Percentiles rank a stretch among this genome's conserved stretches.
Evolutionary conservation across 768 basidiomycete genomes (phyloP).

Genomic region (Suillus luteus): DNA sequence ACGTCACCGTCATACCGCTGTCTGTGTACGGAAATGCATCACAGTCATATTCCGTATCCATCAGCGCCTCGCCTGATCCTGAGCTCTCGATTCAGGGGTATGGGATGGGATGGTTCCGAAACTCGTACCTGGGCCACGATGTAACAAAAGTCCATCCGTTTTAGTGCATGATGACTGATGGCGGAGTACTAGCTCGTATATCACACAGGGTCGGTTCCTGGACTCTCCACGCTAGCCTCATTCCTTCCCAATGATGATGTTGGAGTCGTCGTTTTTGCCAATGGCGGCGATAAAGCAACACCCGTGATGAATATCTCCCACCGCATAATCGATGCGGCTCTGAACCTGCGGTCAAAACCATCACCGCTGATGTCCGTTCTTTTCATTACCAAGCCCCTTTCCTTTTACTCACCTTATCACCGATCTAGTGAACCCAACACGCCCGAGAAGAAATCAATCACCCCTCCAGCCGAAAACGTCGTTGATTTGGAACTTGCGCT

Average conservation of each 20-base stretch:
- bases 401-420: background rate
- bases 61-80: conserved; percentile 14
- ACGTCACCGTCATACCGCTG: conserved; percentile 36
- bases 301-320: conserved; percentile 14
- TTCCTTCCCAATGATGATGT: conserved; percentile 40
- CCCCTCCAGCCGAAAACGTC: background rate
- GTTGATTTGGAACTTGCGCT: conserved; percentile 15
- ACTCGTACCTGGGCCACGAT: conserved; percentile 42
- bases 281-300: conserved; percentile 24
- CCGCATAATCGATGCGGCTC: conserved; percentile 28
- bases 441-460: background rate
- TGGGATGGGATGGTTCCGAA: conserved; percentile 45
- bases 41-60: conserved; percentile 30
- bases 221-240: conserved; percentile 32
- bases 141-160: conserved; percentile 24
- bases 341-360: conserved; percentile 13
- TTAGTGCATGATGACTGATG: background rate
- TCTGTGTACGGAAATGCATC: conserved; percentile 33
- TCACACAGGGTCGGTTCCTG: conserved; percentile 38
- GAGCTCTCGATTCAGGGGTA: conserved; percentile 38
- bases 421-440: background rate
- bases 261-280: conserved; percentile 39
- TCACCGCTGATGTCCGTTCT: conserved; percentile 14
- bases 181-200: conserved; percentile 31
- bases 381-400: background rate